Evolutionary conservation across 305 asterid genomes (phyloP).

Genomic region (Rubia peregrina): DNA sequence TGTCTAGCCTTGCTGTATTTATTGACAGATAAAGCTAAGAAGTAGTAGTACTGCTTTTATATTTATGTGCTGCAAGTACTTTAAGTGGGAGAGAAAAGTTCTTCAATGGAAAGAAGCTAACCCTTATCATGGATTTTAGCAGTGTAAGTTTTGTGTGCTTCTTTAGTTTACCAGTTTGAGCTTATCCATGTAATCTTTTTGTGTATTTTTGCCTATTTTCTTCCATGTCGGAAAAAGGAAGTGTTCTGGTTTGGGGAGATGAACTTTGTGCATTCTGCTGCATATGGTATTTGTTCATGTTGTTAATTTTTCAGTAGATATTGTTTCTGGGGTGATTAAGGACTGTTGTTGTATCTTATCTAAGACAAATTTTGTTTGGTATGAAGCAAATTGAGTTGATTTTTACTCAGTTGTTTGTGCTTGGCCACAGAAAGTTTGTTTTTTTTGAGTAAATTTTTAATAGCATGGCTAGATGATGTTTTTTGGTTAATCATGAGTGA

Average conservation of each 20-base stretch:
- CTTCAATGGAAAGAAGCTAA: background rate
- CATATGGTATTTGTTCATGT: background rate
- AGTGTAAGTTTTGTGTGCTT: conserved; percentile 27
- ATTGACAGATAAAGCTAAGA: background rate
- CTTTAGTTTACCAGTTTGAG: conserved; percentile 14
- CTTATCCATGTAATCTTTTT: background rate
- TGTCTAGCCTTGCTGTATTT: background rate
- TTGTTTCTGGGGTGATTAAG: background rate
- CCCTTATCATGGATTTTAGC: conserved; percentile 19
- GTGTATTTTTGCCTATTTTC: conserved; percentile 1
- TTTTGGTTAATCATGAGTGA: background rate
- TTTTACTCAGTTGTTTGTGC: background rate
- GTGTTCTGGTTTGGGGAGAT: background rate
- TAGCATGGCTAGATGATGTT: background rate
- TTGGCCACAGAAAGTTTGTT: background rate
- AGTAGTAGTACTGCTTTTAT: background rate
- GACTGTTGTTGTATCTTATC: background rate
- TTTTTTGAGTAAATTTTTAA: background rate
- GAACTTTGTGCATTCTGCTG: background rate
- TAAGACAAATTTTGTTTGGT: background rate
- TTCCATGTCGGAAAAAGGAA: conserved; percentile 5
- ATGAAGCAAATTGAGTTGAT: background rate
- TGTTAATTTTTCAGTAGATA: background rate
- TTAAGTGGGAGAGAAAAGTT: background rate
- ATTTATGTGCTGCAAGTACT: background rate